phyloP scores from a whole-genome alignment of 2,329 filamentous ascomycete genomes.

The Helminthosporium solani region DNA sequence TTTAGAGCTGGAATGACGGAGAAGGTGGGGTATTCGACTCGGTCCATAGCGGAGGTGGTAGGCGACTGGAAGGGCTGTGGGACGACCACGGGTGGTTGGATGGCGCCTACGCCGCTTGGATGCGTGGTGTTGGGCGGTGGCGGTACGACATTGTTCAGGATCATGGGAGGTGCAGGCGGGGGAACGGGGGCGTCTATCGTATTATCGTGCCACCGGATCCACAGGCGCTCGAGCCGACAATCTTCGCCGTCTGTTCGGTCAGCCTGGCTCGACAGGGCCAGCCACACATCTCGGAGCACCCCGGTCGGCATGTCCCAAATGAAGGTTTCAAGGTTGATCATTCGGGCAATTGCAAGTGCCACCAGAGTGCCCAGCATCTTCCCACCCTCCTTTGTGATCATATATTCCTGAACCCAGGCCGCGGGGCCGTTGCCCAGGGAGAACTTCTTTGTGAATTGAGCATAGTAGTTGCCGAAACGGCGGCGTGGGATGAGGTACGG shows the following conservation, averaged over 20 bases:
- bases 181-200: conserved; percentile 46
- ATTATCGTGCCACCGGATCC: conserved; percentile 84
- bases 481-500: conserved; percentile 43
- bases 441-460: conserved; percentile 77
- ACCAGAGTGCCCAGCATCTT: conserved; percentile 88
- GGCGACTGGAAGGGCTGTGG: conserved; percentile 30
- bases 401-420: conserved; percentile 78
- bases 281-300: conserved; percentile 77
- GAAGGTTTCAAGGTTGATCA: conserved; percentile 79
- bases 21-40: conserved; percentile 77
- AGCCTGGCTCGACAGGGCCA: conserved; percentile 70
- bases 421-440: conserved; percentile 78
- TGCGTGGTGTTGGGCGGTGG: conserved; percentile 42
- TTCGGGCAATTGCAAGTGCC: conserved; percentile 74
- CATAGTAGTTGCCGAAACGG: conserved; percentile 71
- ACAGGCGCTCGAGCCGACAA: conserved; percentile 70
- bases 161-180: conserved; percentile 41
- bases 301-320: conserved; percentile 90
- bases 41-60: conserved; percentile 43
- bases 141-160: conserved; percentile 37
- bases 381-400: conserved; percentile 77
- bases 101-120: conserved; percentile 34
- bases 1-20: conserved; percentile 74
- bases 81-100: conserved; percentile 35
- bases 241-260: conserved; percentile 60